A percentile compares a stretch with the other conserved stretches of the same genome.
These are phyloP conservation scores for Nicotiana undulata DNA, from an alignment of 257 asterid species.

Conservation along the genomic window DNA sequence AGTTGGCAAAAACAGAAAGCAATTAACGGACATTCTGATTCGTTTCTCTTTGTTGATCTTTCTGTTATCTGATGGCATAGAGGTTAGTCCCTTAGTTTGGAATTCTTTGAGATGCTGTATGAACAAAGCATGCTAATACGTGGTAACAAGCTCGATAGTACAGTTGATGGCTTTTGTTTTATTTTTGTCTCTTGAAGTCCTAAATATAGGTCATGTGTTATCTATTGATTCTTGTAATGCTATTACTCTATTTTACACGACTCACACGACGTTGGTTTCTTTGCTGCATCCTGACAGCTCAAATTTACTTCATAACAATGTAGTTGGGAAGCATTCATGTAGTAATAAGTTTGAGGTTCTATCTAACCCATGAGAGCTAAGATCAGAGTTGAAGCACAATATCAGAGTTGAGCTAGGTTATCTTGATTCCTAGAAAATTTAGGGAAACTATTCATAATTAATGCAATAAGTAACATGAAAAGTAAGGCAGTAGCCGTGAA, in stretches of 20 bases:
- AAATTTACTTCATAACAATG: background rate
- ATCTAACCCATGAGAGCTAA: background rate
- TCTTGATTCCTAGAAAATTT: background rate
- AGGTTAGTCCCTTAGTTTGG: background rate
- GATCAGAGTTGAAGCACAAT: background rate
- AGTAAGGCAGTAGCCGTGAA: too few relatives aligned
- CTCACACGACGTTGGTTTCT: background rate
- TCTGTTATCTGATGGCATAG: constrained; percentile 11
- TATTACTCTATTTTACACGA: background rate
- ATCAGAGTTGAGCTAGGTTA: background rate
- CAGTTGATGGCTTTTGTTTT: background rate
- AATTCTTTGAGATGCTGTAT: constrained; percentile 9
- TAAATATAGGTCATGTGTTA: background rate
- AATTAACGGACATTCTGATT: constrained; percentile 19
- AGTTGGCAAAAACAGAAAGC: constrained; percentile 37
- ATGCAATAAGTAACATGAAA: too few relatives aligned
- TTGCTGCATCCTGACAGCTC: background rate
- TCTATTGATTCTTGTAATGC: background rate
- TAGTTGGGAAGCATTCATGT: background rate
- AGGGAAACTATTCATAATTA: too few relatives aligned
- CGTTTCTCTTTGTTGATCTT: constrained; percentile 9
- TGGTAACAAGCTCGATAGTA: constrained; percentile 14
- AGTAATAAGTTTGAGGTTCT: background rate
- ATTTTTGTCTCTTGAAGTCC: background rate
- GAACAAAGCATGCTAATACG: constrained; percentile 12